phyloP scores from a whole-genome alignment of 176 grass and related monocot species.

The Oryza coarctata region DNA sequence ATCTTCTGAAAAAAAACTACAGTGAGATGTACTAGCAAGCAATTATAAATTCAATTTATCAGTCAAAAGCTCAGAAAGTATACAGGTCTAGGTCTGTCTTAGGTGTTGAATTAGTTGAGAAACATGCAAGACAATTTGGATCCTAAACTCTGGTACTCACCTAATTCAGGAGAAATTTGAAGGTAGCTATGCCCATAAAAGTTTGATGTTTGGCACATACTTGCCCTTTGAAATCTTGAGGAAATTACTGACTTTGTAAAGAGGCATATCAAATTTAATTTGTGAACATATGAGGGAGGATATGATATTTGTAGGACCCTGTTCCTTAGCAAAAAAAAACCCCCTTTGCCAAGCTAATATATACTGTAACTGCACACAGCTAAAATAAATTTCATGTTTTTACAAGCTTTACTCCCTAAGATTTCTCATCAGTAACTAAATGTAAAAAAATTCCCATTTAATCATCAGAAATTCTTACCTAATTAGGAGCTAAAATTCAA shows the following conservation, averaged over 20 bases:
- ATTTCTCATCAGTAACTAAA: not conserved
- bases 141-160: not conserved
- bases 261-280: not conserved
- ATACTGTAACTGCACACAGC: not conserved
- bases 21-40: not conserved
- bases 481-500: not conserved
- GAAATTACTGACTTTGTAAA: not conserved
- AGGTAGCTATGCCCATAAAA: not conserved
- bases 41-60: not conserved
- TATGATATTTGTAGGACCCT: not conserved
- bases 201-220: not conserved
- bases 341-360: not conserved
- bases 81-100: not conserved
- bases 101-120: not conserved
- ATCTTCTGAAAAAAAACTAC: not conserved
- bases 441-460: not conserved
- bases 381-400: not conserved
- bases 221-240: not conserved
- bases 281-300: not conserved
- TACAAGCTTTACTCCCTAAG: not conserved
- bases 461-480: not conserved
- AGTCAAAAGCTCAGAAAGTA: not conserved
- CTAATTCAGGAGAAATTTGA: constrained; percentile 8
- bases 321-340: not conserved
- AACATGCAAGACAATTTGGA: not conserved